These are phyloP conservation scores for Lycium ferocissimum DNA, from an alignment of 257 asterid genomes.

Conservation along the genomic window DNA sequence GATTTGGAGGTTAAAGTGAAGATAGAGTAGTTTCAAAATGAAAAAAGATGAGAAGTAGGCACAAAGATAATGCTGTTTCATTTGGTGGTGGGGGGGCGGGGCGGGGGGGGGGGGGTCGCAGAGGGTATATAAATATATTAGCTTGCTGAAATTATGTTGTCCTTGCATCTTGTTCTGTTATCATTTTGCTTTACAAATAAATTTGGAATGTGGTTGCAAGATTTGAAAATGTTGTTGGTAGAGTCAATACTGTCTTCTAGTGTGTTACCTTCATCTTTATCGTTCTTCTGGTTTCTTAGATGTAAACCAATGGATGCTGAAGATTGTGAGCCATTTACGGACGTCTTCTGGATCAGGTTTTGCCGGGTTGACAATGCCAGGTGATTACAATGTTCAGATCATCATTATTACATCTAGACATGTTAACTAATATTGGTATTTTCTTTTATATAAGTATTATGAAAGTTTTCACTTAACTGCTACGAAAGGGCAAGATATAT, in stretches of 20 bases:
- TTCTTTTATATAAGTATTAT: background rate
- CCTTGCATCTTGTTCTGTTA: background rate
- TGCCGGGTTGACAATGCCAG: conserved; percentile 74
- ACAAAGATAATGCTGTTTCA: background rate
- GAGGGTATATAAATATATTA: background rate
- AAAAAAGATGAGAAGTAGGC: background rate
- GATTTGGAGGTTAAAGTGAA: background rate
- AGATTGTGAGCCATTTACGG: conserved; percentile 82
- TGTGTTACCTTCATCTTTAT: background rate
- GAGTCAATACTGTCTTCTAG: conserved; percentile 18
- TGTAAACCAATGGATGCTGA: conserved; percentile 96
- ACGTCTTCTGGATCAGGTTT: conserved; percentile 89
- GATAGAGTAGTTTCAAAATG: background rate
- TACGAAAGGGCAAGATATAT: background rate
- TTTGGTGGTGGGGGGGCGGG: too few relatives aligned
- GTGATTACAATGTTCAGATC: conserved; percentile 39
- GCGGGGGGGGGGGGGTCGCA: background rate
- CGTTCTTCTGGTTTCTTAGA: conserved; percentile 43
- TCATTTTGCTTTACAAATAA: background rate
- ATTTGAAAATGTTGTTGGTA: background rate
- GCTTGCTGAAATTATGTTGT: background rate
- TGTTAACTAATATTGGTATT: conserved; percentile 4
- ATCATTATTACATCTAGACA: background rate
- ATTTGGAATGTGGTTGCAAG: background rate
- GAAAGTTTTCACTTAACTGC: conserved; percentile 4